Base-by-base conservation (phyloP, 1,284 basidiomycete genomes). In the Cystobasidium slooffiae region DNA sequence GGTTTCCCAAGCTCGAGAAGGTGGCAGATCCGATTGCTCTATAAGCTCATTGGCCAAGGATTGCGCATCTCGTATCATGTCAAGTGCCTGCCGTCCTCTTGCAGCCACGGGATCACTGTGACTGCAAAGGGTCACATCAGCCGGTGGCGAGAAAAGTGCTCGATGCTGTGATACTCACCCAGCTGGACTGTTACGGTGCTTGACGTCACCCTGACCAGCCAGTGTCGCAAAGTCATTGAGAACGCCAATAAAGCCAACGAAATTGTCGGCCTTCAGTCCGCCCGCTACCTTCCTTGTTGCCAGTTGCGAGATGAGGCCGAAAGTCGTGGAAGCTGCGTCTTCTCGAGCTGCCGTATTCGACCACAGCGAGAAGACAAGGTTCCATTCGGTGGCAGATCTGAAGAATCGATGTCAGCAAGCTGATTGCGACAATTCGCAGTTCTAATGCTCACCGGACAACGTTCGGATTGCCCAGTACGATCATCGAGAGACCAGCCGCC, bases 331-430 rank as follows among this genome's bases (percentile, higher is more conserved):
- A 39, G 91, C 89, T 1, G 94, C 94, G 82, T 93, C 92, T n/a
- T 92, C 88, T 79, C 97, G 91, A 8, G 89, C 86, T 58, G 93
- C 88, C 0, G 93, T 94, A 0, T 90, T 90, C 52, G 92, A 88
- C 78, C 99, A 87, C n/a, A 98, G 85, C 0, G 93, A 90, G 79
- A 97, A 93, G 18, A 96, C 87, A 46, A 98, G 85, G 69, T 92
- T 92, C 97, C 97, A 99, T 82, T 99, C 95, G 0, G 96, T 97
- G 78, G 91, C 90, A 1, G 93, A 94, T 75, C 88, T 91, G 76
- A 16, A 22, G 6, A 47, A 43, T 1, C 12, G 16, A 37, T 37
- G 51, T 66, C 47, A 66, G 31, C 8, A 3, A 22, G 43, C 6
- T 31, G 44, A n/a, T 9, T 5, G 10, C 14, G 6, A 8, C 1